These are phyloP conservation scores for Selaginella moellendorffii DNA, from an alignment of 75 land plant species.

Conservation along the genomic window DNA sequence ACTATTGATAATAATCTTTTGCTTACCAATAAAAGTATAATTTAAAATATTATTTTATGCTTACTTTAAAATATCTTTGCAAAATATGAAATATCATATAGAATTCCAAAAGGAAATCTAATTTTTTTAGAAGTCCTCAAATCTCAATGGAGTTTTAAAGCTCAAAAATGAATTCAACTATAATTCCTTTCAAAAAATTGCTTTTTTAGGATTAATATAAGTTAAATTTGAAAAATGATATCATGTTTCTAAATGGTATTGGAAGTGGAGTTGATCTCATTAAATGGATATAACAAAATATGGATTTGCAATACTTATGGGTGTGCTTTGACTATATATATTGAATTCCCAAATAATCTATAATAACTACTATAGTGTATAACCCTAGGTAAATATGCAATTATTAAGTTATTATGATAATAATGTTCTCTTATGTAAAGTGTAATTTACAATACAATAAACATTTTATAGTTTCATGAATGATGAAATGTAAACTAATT, in stretches of 20 bases:
- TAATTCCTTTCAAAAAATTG: background rate
- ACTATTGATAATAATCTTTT: background rate
- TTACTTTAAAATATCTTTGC: background rate
- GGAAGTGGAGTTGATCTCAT: background rate
- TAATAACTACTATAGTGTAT: background rate
- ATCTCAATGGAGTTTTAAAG: too few species aligned
- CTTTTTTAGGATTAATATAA: background rate
- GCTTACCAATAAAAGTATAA: background rate
- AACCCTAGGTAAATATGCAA: background rate
- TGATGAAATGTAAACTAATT: too few species aligned
- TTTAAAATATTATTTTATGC: background rate
- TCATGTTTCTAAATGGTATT: background rate
- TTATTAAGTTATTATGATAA: too few species aligned
- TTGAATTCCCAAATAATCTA: background rate
- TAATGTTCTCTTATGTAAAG: too few species aligned
- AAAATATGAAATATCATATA: background rate
- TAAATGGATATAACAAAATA: background rate
- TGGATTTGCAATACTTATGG: background rate
- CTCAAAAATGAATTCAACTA: background rate
- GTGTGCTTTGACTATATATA: background rate
- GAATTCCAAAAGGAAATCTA: background rate
- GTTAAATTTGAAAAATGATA: background rate
- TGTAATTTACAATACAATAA: too few species aligned
- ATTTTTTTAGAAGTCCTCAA: background rate
- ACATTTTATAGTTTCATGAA: too few species aligned